A percentile compares a stretch with the other conserved stretches of the same genome.
phyloP scores from a whole-genome alignment of 495 filamentous ascomycete genomes.

The Platismatia glauca region DNA sequence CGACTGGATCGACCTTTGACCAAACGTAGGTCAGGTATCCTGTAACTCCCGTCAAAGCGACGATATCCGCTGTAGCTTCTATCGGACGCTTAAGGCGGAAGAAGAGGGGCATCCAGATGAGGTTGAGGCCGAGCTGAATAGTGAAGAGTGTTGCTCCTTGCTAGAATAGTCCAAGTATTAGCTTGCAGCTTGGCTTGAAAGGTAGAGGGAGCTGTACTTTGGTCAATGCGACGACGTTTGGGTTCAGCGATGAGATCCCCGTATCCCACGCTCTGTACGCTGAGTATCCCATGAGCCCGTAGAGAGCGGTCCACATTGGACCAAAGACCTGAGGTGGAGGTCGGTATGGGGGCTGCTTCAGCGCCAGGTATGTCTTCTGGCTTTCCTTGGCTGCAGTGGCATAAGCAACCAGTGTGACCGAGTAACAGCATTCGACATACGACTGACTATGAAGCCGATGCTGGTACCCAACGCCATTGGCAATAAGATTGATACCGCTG shows the following conservation, averaged over 20 bases:
- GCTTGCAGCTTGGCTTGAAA: background rate
- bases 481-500: conserved; percentile 59
- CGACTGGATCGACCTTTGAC: conserved; percentile 59
- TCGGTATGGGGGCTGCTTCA: conserved; percentile 70
- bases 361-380: conserved; percentile 51
- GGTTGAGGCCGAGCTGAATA: conserved; percentile 72
- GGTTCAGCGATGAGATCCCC: conserved; percentile 46
- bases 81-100: conserved; percentile 62
- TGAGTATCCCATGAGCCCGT: conserved; percentile 82
- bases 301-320: conserved; percentile 78
- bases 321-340: conserved; percentile 77
- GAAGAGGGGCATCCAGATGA: conserved; percentile 92
- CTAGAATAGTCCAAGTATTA: conserved; percentile 28
- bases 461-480: conserved; percentile 55
- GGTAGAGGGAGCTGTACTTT: conserved; percentile 28
- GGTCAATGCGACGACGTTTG: conserved; percentile 29
- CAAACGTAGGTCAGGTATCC: conserved; percentile 64
- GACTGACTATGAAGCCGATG: conserved; percentile 51
- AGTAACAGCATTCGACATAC: conserved; percentile 32
- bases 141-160: conserved; percentile 71
- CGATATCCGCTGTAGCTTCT: conserved; percentile 66
- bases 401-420: conserved; percentile 5
- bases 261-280: conserved; percentile 59
- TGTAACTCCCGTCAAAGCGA: conserved; percentile 58
- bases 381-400: conserved; percentile 41